These are phyloP conservation scores for Yamadazyma songkhlaensis DNA, from an alignment of 1,139 yeast species.

Conservation along the genomic window DNA sequence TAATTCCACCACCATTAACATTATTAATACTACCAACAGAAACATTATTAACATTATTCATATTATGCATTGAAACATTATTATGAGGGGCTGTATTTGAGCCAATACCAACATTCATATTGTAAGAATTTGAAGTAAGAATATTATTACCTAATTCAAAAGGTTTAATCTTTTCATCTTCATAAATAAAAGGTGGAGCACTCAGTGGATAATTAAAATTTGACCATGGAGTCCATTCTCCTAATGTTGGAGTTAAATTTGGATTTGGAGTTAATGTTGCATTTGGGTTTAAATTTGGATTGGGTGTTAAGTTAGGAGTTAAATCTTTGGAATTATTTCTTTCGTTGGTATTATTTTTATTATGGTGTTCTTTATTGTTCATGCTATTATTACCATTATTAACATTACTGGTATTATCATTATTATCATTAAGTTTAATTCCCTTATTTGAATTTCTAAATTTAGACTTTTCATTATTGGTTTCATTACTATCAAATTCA, in stretches of 20 bases:
- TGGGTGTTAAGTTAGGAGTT: background rate
- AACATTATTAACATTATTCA: background rate
- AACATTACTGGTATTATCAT: background rate
- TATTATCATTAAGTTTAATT: background rate
- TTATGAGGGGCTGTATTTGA: too few relatives aligned
- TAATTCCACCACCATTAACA: constrained; percentile 16
- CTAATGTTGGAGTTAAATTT: constrained; percentile 6
- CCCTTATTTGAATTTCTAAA: constrained; percentile 1
- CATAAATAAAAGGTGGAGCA: constrained; percentile 36
- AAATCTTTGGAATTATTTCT: background rate
- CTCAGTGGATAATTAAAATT: constrained; percentile 21
- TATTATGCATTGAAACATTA: too few relatives aligned
- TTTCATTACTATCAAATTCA: constrained; percentile 21
- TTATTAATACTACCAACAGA: background rate
- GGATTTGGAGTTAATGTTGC: constrained; percentile 9
- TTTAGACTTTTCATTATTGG: background rate
- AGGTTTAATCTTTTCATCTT: constrained; percentile 4
- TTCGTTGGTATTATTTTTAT: background rate
- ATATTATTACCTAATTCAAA: constrained; percentile 2
- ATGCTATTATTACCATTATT: background rate
- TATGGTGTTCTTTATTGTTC: background rate
- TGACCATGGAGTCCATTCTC: constrained; percentile 24
- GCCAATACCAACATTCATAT: background rate
- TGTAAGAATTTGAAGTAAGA: background rate
- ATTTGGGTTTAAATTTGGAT: constrained; percentile 1